Base-by-base conservation (phyloP, 106 monocot genomes). In the Dendrobium nobile region DNA sequence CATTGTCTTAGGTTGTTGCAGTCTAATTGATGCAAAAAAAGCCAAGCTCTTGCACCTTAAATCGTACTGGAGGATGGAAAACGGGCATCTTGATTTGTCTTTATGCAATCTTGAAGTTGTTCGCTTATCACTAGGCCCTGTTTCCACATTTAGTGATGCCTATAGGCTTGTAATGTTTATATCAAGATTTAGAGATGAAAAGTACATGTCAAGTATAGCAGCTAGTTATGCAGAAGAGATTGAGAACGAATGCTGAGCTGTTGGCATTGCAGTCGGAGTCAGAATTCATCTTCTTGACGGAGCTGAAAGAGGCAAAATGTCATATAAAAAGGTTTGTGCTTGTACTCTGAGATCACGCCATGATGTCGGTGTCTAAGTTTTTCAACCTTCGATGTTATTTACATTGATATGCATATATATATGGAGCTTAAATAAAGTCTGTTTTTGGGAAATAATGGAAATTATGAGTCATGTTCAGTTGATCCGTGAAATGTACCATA, bases 151-250 rank as follows among this genome's bases (percentile, higher is more conserved):
- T 44, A 43, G 48, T 3, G 80, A 85, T 47, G 77, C 43, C 44
- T 85, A 85, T 72, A 77, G 77, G 80, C 70, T 85, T 68, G 85
- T 42, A 7, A 77, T 72, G 44, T 85, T 81, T 70, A 77, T 85
- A 72, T 80, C 56, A 5, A 70, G 77, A 5, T 85, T 85, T 22
- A 77, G 77, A 33, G 80, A 85, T 33, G 85, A 85, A 77, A 77
- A 85, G 4, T 85, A 80, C 56, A 85, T 85, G 85, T 77, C 81
- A 13, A 41, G 2, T 56, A 70, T 80, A 75, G 85, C 85, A 77
- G 85, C 80, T 31, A 72, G 72, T 7, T 85, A 80, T 43, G 44
- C 73, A 6, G 58, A 85, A 81, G 77, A 85, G 70, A 76, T 81
- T 2, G 80, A 54, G 44, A 56, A 79, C 65, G 48, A 72, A 2